phyloP scores from a whole-genome alignment of 179 eudicot genomes.

The Dionaea muscipula region DNA sequence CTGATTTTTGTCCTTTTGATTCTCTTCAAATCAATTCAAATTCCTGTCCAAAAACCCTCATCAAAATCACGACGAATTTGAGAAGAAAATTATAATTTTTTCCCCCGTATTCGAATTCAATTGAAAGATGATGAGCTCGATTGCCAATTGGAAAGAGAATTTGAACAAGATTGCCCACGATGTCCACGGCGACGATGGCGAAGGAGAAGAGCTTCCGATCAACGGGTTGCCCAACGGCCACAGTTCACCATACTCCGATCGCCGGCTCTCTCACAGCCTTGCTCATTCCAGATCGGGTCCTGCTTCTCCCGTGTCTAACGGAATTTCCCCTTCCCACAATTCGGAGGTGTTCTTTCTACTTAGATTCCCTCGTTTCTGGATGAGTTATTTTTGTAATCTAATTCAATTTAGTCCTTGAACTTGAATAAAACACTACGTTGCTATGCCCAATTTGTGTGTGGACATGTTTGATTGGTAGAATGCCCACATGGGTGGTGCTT shows the following conservation, averaged over 20 bases:
- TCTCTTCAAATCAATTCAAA: too few relatives aligned
- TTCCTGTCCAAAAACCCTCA: too few relatives aligned
- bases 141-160: constrained; percentile 82
- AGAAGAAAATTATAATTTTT: too few relatives aligned
- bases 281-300: constrained; percentile 32
- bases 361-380: background rate
- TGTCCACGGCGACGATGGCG: constrained; percentile 56
- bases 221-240: constrained; percentile 20
- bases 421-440: too few relatives aligned
- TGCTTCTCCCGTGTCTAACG: constrained; percentile 41
- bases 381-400: too few relatives aligned
- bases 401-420: too few relatives aligned
- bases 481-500: too few relatives aligned
- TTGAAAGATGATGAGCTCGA: constrained; percentile 26
- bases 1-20: too few relatives aligned
- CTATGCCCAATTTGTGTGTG: too few relatives aligned
- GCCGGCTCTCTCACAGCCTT: constrained; percentile 42
- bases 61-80: too few relatives aligned
- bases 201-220: constrained; percentile 31
- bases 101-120: background rate
- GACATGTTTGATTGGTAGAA: too few relatives aligned
- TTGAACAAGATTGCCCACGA: constrained; percentile 70
- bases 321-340: constrained; percentile 39
- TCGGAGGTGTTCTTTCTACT: constrained; percentile 39
- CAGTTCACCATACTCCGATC: constrained; percentile 31